Evolutionary conservation across 225 moss, liverwort and hornwort genomes (phyloP).

Genomic region (Bryum argenteum): DNA sequence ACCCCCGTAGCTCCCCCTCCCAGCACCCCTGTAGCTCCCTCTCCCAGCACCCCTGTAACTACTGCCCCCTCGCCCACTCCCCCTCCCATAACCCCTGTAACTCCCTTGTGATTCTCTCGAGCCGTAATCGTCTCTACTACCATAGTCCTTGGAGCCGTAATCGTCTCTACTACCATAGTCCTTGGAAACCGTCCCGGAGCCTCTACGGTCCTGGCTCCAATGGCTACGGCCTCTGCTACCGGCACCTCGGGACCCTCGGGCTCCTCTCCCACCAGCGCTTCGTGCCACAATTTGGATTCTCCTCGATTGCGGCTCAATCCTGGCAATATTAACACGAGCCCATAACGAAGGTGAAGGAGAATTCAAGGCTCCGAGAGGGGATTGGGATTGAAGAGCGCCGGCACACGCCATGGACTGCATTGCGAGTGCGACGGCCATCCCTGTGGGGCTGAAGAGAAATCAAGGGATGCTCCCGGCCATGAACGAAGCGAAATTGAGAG

Average conservation of each 20-base stretch:
- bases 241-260: constrained; percentile 12
- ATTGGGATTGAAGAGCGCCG: constrained; percentile 3
- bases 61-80: constrained; percentile 4
- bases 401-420: constrained; percentile 36
- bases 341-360: constrained; percentile 2
- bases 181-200: constrained; percentile 30
- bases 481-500: neutral
- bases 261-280: constrained; percentile 30
- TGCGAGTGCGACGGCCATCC: constrained; percentile 14
- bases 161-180: constrained; percentile 17
- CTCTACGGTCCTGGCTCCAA: constrained; percentile 27
- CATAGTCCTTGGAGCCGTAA: too few relatives aligned
- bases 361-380: neutral
- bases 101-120: constrained; percentile 10
- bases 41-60: constrained; percentile 28
- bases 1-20: constrained; percentile 22
- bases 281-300: constrained; percentile 14
- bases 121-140: constrained; percentile 21
- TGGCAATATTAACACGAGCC: neutral
- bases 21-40: constrained; percentile 15
- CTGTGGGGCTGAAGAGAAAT: neutral
- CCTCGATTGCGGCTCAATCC: constrained; percentile 8
- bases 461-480: constrained; percentile 24
- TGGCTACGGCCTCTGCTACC: constrained; percentile 28
- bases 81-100: constrained; percentile 15